phyloP scores from a whole-genome alignment of 2,329 filamentous ascomycete genomes.

The Pezicula neosporulosa region DNA sequence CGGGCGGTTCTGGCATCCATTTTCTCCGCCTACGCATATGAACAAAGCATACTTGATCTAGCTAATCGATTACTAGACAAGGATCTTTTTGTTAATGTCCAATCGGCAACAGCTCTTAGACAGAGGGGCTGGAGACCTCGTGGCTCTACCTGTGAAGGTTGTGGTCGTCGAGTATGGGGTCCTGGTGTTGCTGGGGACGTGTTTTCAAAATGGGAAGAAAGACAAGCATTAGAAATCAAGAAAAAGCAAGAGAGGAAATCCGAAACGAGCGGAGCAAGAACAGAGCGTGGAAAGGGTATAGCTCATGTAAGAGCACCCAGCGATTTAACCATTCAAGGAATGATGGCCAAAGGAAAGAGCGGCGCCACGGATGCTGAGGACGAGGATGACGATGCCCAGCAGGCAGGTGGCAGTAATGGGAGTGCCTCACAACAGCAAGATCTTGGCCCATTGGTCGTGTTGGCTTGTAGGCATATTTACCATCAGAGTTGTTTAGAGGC shows the following conservation, averaged over 20 bases:
- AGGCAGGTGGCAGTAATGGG: conserved; percentile 29
- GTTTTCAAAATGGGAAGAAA: conserved; percentile 78
- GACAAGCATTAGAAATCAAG: conserved; percentile 44
- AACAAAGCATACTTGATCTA: conserved; percentile 81
- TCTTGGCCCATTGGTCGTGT: conserved; percentile 62
- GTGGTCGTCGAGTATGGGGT: conserved; percentile 81
- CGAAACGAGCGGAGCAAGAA: conserved; percentile 26
- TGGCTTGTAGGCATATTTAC: conserved; percentile 70
- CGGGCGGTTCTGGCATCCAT: conserved; percentile 83
- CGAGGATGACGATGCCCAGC: conserved; percentile 31
- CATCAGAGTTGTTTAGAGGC: conserved; percentile 68
- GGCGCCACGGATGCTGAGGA: conserved; percentile 21
- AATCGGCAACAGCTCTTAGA: conserved; percentile 68
- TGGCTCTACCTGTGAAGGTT: conserved; percentile 84
- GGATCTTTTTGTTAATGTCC: conserved; percentile 82
- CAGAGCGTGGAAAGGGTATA: conserved; percentile 34
- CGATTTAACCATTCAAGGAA: conserved; percentile 6
- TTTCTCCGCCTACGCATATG: conserved; percentile 93
- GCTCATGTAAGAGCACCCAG: conserved; percentile 26
- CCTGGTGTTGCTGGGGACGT: conserved; percentile 75
- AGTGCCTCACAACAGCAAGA: conserved; percentile 40
- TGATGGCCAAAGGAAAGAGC: conserved; percentile 19
- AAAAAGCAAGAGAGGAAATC: conserved; percentile 31
- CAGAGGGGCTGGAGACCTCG: conserved; percentile 86
- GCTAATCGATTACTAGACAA: conserved; percentile 85